phyloP scores from a whole-genome alignment of 2,329 filamentous ascomycete species.

The Pseudogymnoascus sp. region DNA sequence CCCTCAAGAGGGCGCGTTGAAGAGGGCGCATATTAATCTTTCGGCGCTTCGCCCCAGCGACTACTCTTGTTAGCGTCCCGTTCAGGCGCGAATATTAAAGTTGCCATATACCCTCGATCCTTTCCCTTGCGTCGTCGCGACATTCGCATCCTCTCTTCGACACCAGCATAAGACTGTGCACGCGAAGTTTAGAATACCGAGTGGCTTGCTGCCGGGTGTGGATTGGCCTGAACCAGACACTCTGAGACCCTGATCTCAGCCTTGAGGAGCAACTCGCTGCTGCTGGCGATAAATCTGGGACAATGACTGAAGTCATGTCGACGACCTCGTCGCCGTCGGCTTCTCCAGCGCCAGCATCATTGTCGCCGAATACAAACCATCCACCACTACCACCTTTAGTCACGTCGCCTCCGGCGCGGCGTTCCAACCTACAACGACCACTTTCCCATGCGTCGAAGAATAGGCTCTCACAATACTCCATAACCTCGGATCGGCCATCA shows the following conservation, averaged over 20 bases:
- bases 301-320: slow-evolving; percentile 45
- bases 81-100: slow-evolving; percentile 5
- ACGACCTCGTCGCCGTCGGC: slow-evolving; percentile 46
- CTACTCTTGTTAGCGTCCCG: not conserved
- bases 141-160: not conserved
- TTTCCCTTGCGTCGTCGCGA: not conserved
- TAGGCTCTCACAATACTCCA: slow-evolving; percentile 77
- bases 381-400: slow-evolving; percentile 49
- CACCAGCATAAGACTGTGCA: slow-evolving; percentile 3
- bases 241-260: slow-evolving; percentile 5
- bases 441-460: slow-evolving; percentile 73
- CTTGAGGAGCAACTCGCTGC: slow-evolving; percentile 3
- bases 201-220: not conserved
- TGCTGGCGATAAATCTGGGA: slow-evolving; percentile 7
- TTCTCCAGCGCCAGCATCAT: slow-evolving; percentile 44
- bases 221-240: slow-evolving; percentile 8
- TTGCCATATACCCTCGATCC: slow-evolving; percentile 1
- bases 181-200: slow-evolving; percentile 1
- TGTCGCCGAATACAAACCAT: slow-evolving; percentile 44
- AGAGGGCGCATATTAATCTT: slow-evolving; percentile 1
- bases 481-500: slow-evolving; percentile 52
- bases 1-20: not conserved
- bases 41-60: slow-evolving; percentile 1
- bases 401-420: slow-evolving; percentile 47
- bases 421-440: slow-evolving; percentile 56